A percentile compares a stretch with the other conserved stretches of the same genome.
These are phyloP conservation scores for Adansonia digitata DNA, from an alignment of 345 rosid genomes.

Conservation along the genomic window DNA sequence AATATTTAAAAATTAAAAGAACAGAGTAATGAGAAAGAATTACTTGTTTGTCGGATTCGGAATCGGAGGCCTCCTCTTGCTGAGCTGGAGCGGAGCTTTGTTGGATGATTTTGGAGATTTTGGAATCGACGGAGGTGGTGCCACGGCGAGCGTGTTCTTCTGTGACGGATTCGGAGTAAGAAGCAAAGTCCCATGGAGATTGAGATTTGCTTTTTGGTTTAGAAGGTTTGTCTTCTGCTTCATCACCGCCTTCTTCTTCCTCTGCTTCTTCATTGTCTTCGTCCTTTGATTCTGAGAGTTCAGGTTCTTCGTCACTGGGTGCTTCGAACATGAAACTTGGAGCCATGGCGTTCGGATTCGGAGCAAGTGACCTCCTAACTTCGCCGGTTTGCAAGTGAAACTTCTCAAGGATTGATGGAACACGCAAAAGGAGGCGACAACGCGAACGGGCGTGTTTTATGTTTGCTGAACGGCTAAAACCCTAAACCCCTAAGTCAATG, in stretches of 20 bases:
- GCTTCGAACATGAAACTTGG: slow-evolving; percentile 50
- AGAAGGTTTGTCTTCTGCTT: slow-evolving; percentile 25
- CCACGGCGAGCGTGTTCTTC: slow-evolving; percentile 91
- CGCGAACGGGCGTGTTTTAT: too few species aligned
- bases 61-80: slow-evolving; percentile 35
- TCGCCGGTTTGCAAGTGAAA: neutral
- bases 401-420: neutral
- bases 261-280: slow-evolving; percentile 32
- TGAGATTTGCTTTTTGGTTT: slow-evolving; percentile 29
- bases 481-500: too few species aligned
- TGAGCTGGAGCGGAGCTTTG: slow-evolving; percentile 33
- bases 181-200: slow-evolving; percentile 90
- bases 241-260: slow-evolving; percentile 21
- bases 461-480: too few species aligned
- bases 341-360: slow-evolving; percentile 30
- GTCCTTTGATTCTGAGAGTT: slow-evolving; percentile 25
- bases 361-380: neutral
- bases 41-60: slow-evolving; percentile 68
- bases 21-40: neutral
- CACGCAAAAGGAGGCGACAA: neutral
- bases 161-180: slow-evolving; percentile 73
- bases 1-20: neutral
- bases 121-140: slow-evolving; percentile 81
- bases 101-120: slow-evolving; percentile 64
- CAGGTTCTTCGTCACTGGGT: slow-evolving; percentile 67